Conservation (phyloP, 2,329 filamentous ascomycete genomes). For the Monosporascus cannonballus region DNA sequence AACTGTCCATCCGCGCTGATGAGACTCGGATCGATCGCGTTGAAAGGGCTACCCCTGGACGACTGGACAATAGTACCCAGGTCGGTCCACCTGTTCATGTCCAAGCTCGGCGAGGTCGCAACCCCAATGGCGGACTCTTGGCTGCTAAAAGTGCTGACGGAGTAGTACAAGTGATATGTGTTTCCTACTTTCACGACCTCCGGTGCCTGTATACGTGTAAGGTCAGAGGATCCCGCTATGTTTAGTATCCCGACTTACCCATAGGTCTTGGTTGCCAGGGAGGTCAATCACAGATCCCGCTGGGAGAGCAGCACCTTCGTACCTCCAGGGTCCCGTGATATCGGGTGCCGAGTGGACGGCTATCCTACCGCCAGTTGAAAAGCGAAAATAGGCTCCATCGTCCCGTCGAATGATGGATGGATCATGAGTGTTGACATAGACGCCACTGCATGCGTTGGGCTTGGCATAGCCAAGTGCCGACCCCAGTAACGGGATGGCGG, state of each 20-base stretch:
- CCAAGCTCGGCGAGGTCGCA: slow-evolving; percentile 38
- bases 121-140: slow-evolving; percentile 57
- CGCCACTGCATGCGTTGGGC: slow-evolving; percentile 32
- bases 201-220: slow-evolving; percentile 44
- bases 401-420: slow-evolving; percentile 34
- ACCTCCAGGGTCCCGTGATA: slow-evolving; percentile 35
- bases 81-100: slow-evolving; percentile 54
- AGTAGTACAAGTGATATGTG: slow-evolving; percentile 61
- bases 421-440: slow-evolving; percentile 33
- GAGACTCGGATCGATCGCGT: slow-evolving; percentile 55
- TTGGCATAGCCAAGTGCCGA: slow-evolving; percentile 23
- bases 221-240: no score
- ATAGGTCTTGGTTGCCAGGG: slow-evolving; percentile 30
- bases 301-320: slow-evolving; percentile 30
- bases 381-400: slow-evolving; percentile 37
- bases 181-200: slow-evolving; percentile 52
- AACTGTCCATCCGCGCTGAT: slow-evolving; percentile 35
- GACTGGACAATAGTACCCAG: slow-evolving; percentile 47
- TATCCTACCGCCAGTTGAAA: slow-evolving; percentile 34
- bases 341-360: slow-evolving; percentile 30
- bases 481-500: slow-evolving; percentile 8
- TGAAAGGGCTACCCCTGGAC: slow-evolving; percentile 38
- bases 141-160: slow-evolving; percentile 55
- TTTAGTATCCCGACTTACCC: slow-evolving; percentile 24
- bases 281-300: slow-evolving; percentile 29